Base-by-base conservation (phyloP, 2,329 filamentous ascomycete species). In the Hypoxylon sp. region DNA sequence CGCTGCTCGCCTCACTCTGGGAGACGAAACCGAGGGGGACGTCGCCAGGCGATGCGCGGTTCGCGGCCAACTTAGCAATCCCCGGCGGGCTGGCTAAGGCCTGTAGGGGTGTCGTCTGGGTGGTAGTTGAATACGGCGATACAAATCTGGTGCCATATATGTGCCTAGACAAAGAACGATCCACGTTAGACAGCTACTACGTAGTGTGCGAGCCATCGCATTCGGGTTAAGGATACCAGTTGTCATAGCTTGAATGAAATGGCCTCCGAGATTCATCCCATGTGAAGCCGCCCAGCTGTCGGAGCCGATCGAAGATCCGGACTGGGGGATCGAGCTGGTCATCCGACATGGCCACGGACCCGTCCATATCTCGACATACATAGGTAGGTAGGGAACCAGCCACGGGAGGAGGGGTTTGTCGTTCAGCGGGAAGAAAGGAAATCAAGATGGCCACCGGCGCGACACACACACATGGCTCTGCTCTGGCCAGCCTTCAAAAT, bases 161-260 rank as follows among this genome's bases (percentile, higher is more conserved):
- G 70, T 89, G 86, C 83, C 82, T 85, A 60, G 13, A 59, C 36
- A 42, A 50, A 44, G 45, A 51, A n/a, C 40, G 58, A 41, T 38
- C 61, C 59, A 32, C 55, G 49, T 55, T 50, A 59, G 50, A 51
- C 30, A 53, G 37, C 26, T 37, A 50, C 31, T 47, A 50, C 32
- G 16, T 13, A 16, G 11, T 27, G 51, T 49, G 41, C 51, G 44
- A 55, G 45, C 43, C 43, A 43, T 25, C 44, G 50, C 37, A 52
- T 41, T 52, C 30, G 48, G 42, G 56, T n/a, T n/a, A 50, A 34
- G 47, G 44, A 40, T 75, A 85, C 91, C 92, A 97, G 75, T 92
- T 91, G 70, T 95, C 91, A 72, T 96, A 97, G 63, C 86, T 90
- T 40, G 82, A 81, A 66, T 86, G 84, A 47, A 80, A 75, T 7